Evolutionary conservation across 441 rosid species (phyloP).

Genomic region (Biscutella laevigata): DNA sequence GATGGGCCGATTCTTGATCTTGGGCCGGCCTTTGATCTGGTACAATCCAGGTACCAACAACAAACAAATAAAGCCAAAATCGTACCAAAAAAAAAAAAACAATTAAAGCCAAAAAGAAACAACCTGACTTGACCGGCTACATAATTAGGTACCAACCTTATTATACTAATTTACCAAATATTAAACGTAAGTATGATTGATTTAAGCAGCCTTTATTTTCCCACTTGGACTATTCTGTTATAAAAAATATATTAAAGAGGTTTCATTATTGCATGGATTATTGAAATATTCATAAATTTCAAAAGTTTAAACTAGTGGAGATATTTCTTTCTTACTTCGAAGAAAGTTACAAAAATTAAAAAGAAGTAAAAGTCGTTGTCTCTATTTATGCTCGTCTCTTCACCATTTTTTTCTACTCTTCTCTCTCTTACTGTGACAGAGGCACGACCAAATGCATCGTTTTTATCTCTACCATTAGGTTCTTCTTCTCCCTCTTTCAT

Average conservation of each 20-base stretch:
- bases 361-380: neutral
- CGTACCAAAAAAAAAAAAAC: neutral
- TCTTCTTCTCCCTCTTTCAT: neutral
- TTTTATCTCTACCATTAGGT: neutral
- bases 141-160: slow-evolving; percentile 9
- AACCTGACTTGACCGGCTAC: slow-evolving; percentile 7
- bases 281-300: neutral
- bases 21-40: too few relatives aligned
- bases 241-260: too few relatives aligned
- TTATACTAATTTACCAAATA: neutral
- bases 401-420: neutral
- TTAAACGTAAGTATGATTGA: slow-evolving; percentile 1
- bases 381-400: slow-evolving; percentile 10
- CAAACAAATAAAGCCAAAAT: too few relatives aligned
- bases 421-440: neutral
- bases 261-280: neutral
- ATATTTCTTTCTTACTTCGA: neutral
- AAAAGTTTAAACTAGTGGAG: neutral
- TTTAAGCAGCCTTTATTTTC: neutral
- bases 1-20: too few relatives aligned
- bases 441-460: neutral
- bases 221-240: slow-evolving; percentile 14
- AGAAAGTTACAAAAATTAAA: neutral
- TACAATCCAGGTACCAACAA: too few relatives aligned
- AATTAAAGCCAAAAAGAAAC: neutral